Conservation (phyloP, 2,329 filamentous ascomycete genomes). For the Cercospora janseana region DNA sequence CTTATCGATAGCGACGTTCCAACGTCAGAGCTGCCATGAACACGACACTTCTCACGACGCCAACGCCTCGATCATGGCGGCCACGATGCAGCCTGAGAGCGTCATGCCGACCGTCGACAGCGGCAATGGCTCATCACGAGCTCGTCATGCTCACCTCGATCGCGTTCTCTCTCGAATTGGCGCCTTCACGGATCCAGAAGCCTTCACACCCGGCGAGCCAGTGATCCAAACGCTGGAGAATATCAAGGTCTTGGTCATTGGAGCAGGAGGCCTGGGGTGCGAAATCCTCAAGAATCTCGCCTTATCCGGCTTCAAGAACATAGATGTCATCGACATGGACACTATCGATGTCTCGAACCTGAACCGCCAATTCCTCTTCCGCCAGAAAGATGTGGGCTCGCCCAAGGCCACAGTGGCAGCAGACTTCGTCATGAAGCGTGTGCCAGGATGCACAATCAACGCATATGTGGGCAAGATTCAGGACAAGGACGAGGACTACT, state of each 20-base stretch:
- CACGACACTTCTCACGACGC: background rate
- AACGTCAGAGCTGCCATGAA: background rate
- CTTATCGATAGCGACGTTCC: conserved; percentile 13
- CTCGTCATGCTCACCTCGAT: conserved; percentile 71
- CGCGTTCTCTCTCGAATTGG: conserved; percentile 72
- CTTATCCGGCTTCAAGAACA: conserved; percentile 91
- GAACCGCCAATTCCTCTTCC: conserved; percentile 96
- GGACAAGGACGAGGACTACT: conserved; percentile 93
- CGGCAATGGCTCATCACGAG: conserved; percentile 46
- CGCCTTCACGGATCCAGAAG: conserved; percentile 70
- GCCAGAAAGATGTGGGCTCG: conserved; percentile 84
- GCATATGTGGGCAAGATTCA: conserved; percentile 94
- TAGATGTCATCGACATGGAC: conserved; percentile 99
- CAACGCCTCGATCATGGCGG: conserved; percentile 23
- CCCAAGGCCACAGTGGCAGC: conserved; percentile 93
- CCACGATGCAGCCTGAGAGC: conserved; percentile 24
- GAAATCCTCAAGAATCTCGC: conserved; percentile 96
- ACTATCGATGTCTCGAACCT: conserved; percentile 98
- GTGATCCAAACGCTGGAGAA: conserved; percentile 60
- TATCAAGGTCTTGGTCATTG: conserved; percentile 66
- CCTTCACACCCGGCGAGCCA: conserved; percentile 46
- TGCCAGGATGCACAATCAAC: conserved; percentile 88
- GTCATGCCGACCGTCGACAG: conserved; percentile 18
- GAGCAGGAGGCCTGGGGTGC: conserved; percentile 89
- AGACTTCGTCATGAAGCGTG: conserved; percentile 82